These are phyloP conservation scores for Calonectria pteridis DNA, from an alignment of 2,329 filamentous ascomycete species.

Conservation along the genomic window DNA sequence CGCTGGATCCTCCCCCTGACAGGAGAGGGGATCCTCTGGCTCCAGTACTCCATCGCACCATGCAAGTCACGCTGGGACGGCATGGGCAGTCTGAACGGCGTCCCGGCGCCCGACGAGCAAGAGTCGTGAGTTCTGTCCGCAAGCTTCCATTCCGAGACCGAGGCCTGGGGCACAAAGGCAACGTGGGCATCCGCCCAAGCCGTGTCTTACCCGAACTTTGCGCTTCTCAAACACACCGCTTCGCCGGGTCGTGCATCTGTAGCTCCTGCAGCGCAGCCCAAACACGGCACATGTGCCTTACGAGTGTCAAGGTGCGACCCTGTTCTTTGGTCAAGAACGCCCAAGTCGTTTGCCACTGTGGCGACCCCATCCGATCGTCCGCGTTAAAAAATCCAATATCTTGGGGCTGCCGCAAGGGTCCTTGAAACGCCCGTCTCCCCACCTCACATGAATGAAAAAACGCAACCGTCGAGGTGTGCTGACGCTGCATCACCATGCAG, in stretches of 20 bases:
- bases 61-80: slow-evolving; percentile 34
- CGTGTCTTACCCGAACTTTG: slow-evolving; percentile 18
- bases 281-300: slow-evolving; percentile 3
- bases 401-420: neutral
- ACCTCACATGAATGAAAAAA: neutral
- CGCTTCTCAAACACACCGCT: slow-evolving; percentile 29
- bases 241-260: slow-evolving; percentile 20
- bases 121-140: slow-evolving; percentile 4
- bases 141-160: slow-evolving; percentile 12
- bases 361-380: slow-evolving; percentile 1
- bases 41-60: slow-evolving; percentile 22
- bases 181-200: slow-evolving; percentile 18
- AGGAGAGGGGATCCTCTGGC: neutral
- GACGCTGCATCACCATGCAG: neutral
- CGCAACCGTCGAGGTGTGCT: neutral
- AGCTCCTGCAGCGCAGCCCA: slow-evolving; percentile 16
- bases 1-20: neutral
- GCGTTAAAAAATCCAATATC: slow-evolving; percentile 4
- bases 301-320: neutral
- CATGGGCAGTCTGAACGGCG: slow-evolving; percentile 29
- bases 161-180: slow-evolving; percentile 8
- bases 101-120: neutral
- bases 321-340: slow-evolving; percentile 8
- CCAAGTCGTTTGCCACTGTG: neutral
- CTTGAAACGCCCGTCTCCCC: neutral